Evolutionary conservation across 2,329 filamentous ascomycete genomes (phyloP).

Genomic region (Cercospora sp.): DNA sequence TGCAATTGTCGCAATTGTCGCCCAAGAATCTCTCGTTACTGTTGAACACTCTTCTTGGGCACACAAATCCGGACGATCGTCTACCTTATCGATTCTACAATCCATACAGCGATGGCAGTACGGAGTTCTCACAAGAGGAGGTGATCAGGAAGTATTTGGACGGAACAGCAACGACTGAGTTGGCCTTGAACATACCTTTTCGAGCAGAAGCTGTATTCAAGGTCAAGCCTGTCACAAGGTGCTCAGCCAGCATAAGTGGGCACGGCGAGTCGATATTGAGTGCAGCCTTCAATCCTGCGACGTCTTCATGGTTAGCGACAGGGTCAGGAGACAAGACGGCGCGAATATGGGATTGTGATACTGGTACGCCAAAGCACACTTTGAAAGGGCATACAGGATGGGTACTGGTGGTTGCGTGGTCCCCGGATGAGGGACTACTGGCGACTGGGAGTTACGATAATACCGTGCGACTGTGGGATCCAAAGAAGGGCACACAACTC

Average conservation of each 20-base stretch:
- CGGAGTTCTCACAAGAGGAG: slow-evolving; percentile 42
- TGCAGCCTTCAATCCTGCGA: slow-evolving; percentile 78
- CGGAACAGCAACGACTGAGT: slow-evolving; percentile 52
- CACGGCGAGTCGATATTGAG: slow-evolving; percentile 89
- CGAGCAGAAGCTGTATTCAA: slow-evolving; percentile 89
- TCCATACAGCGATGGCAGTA: slow-evolving; percentile 47
- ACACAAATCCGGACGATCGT: slow-evolving; percentile 59
- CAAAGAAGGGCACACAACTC: slow-evolving; percentile 72
- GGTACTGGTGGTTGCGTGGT: slow-evolving; percentile 86
- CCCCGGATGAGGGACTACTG: slow-evolving; percentile 75
- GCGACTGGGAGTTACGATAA: slow-evolving; percentile 94
- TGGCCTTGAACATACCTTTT: slow-evolving; percentile 62
- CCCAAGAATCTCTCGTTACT: slow-evolving; percentile 88
- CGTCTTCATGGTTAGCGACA: slow-evolving; percentile 75
- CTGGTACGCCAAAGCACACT: slow-evolving; percentile 82
- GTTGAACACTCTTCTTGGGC: slow-evolving; percentile 76
- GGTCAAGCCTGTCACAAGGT: slow-evolving; percentile 87
- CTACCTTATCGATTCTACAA: slow-evolving; percentile 66
- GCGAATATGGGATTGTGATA: slow-evolving; percentile 91
- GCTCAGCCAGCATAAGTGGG: slow-evolving; percentile 82
- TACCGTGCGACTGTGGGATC: slow-evolving; percentile 85
- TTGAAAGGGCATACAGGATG: slow-evolving; percentile 85
- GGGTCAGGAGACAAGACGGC: slow-evolving; percentile 90
- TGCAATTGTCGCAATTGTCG: slow-evolving; percentile 79
- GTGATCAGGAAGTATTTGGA: slow-evolving; percentile 48